Conservation (phyloP, 352 stramenopile species). For the Globisporangium emineosum region DNA sequence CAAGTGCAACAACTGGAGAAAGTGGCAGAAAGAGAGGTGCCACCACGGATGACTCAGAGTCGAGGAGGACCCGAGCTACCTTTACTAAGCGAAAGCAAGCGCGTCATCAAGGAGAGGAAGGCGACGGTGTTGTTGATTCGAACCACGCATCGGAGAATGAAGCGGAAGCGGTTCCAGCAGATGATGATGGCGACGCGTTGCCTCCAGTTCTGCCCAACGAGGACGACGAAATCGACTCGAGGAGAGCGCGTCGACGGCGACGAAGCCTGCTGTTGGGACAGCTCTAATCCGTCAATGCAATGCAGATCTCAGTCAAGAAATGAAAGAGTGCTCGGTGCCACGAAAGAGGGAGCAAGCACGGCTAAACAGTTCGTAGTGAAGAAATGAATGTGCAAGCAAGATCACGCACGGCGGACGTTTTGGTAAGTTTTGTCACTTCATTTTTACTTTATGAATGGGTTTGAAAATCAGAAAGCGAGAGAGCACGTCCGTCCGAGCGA, state of each 20-base stretch:
- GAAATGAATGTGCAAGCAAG: no score
- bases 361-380: background rate
- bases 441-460: conserved; percentile 10
- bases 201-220: conserved; percentile 5
- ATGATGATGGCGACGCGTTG: background rate
- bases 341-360: conserved; percentile 1
- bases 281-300: background rate
- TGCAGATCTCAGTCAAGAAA: background rate
- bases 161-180: conserved; percentile 2
- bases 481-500: background rate
- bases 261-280: conserved; percentile 14
- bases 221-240: conserved; percentile 30
- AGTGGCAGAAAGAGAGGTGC: background rate
- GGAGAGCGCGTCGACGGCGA: conserved; percentile 29
- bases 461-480: background rate
- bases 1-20: background rate
- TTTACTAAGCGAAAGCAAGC: conserved; percentile 5
- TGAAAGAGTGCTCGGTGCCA: background rate
- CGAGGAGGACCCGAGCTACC: conserved; percentile 6
- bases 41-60: conserved; percentile 6
- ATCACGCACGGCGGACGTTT: conserved; percentile 1
- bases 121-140: background rate
- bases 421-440: background rate
- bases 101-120: background rate
- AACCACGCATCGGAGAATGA: background rate